Conservation (phyloP, 495 filamentous ascomycete genomes). For the Annulohypoxylon moriforme region DNA sequence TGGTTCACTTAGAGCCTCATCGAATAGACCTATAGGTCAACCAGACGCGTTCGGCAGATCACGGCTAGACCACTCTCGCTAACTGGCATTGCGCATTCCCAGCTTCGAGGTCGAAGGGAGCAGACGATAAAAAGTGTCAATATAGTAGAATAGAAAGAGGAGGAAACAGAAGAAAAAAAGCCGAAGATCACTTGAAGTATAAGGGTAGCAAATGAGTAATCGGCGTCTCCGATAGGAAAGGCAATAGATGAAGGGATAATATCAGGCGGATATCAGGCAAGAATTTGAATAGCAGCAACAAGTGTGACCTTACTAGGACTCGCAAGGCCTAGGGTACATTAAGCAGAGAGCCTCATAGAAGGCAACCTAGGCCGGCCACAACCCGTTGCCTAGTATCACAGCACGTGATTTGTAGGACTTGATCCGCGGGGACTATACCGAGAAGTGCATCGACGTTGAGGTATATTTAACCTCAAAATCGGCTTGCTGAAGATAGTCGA, state of each 20-base stretch:
- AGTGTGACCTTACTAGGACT: conserved; percentile 34
- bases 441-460: conserved; percentile 5
- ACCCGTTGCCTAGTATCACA: conserved; percentile 37
- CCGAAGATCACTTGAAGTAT: background rate
- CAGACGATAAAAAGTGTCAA: background rate
- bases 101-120: background rate
- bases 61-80: background rate
- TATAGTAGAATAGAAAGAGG: too few species aligned
- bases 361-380: conserved; percentile 30
- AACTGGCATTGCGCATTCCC: background rate
- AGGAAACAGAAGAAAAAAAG: background rate
- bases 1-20: background rate
- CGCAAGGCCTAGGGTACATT: background rate
- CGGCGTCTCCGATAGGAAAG: background rate
- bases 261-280: conserved; percentile 14
- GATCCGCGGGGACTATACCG: conserved; percentile 2
- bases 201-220: background rate
- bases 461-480: background rate
- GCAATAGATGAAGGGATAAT: background rate
- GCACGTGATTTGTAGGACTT: conserved; percentile 42
- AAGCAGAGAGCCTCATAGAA: conserved; percentile 29
- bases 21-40: background rate
- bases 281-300: conserved; percentile 18
- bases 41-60: too few species aligned
- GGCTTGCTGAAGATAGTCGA: background rate